A percentile compares a stretch with the other conserved stretches of the same genome.
Conservation (phyloP, 1,139 yeast genomes). For the Chernovozyma sophiae-reginae region DNA sequence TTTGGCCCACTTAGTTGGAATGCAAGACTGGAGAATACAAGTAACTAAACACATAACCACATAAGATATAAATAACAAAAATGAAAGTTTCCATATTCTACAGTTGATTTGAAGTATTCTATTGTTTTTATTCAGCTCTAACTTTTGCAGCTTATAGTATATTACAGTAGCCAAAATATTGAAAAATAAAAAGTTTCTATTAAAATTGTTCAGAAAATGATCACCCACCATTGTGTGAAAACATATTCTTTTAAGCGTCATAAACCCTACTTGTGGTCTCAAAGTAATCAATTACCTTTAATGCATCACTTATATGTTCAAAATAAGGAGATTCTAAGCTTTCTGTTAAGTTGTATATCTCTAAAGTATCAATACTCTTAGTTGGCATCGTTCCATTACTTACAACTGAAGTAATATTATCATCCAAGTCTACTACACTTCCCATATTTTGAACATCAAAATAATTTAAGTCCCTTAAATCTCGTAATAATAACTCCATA, state of each 20-base stretch:
- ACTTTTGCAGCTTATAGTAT: no score
- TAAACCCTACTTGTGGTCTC: conserved; percentile 14
- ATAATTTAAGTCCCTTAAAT: conserved; percentile 26
- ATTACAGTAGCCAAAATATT: no score
- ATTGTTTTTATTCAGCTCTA: no score
- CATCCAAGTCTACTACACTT: background rate
- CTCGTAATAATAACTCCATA: conserved; percentile 19
- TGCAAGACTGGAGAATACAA: no score
- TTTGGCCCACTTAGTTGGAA: no score
- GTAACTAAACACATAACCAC: no score
- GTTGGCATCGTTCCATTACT: background rate
- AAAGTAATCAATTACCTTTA: conserved; percentile 37
- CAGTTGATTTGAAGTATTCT: no score
- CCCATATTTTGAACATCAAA: conserved; percentile 18
- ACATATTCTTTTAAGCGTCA: background rate
- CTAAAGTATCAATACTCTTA: conserved; percentile 8
- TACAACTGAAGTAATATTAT: background rate
- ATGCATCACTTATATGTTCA: conserved; percentile 39
- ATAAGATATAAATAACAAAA: no score
- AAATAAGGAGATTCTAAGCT: conserved; percentile 29
- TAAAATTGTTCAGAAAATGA: no score
- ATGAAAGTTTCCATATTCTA: no score
- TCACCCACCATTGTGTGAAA: no score
- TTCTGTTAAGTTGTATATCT: conserved; percentile 27
- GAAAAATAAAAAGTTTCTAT: no score